Conservation (phyloP, 2,329 filamentous ascomycete species). For the Dothistroma pini region DNA sequence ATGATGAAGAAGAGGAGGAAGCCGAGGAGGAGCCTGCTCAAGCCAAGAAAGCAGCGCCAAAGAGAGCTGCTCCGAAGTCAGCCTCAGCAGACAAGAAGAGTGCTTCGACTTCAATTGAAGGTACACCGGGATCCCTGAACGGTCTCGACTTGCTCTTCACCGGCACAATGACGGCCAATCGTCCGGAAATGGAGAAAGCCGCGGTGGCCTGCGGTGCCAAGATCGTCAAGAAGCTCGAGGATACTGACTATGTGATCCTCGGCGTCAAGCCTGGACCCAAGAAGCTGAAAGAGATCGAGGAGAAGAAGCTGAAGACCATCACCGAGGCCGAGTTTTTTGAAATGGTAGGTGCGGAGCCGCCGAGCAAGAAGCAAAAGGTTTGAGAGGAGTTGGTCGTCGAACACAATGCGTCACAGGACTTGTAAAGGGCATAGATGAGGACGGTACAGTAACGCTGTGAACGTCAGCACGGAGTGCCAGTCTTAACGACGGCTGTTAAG, state of each 20-base stretch:
- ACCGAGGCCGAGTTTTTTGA: slow-evolving; percentile 19
- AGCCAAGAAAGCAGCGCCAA: not conserved
- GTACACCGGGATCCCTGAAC: slow-evolving; percentile 5
- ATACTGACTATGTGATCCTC: slow-evolving; percentile 14
- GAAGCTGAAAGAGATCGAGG: slow-evolving; percentile 22
- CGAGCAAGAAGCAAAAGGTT: slow-evolving; percentile 11
- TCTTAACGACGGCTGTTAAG: not conserved
- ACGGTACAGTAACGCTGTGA: slow-evolving; percentile 2
- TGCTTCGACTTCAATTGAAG: slow-evolving; percentile 5
- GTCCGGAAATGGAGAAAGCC: slow-evolving; percentile 13
- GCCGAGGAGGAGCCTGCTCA: slow-evolving; percentile 1
- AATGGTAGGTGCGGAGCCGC: slow-evolving; percentile 14
- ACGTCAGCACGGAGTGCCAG: not conserved
- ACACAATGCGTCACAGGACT: not conserved
- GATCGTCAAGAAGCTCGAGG: slow-evolving; percentile 12
- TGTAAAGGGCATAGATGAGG: not conserved
- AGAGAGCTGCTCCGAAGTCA: not conserved
- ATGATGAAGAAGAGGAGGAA: not conserved
- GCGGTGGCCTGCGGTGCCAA: slow-evolving; percentile 13
- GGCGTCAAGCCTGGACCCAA: slow-evolving; percentile 19
- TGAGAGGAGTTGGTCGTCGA: not conserved
- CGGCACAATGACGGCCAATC: slow-evolving; percentile 13
- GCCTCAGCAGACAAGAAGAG: slow-evolving; percentile 1
- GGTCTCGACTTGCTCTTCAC: slow-evolving; percentile 10
- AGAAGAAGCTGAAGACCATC: slow-evolving; percentile 14